Evolutionary conservation across 2,329 filamentous ascomycete species (phyloP).

Genomic region (Blastomyces parvus): DNA sequence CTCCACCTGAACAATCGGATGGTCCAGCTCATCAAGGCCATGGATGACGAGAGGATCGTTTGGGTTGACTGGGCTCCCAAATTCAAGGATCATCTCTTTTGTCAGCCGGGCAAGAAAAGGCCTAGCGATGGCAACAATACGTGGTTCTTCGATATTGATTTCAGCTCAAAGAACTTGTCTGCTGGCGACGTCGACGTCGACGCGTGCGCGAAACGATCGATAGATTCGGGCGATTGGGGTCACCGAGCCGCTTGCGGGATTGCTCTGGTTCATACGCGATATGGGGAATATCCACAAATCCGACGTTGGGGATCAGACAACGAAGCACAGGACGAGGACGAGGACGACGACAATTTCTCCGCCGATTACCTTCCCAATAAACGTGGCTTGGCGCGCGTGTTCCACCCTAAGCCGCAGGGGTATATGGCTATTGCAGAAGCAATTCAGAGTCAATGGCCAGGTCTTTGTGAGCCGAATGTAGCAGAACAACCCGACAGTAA

Average conservation of each 20-base stretch:
- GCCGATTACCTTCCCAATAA: constrained; percentile 6
- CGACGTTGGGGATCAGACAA: neutral
- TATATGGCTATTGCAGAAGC: constrained; percentile 20
- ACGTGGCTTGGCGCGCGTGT: constrained; percentile 16
- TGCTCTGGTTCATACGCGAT: constrained; percentile 4
- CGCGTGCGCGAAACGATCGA: constrained; percentile 7
- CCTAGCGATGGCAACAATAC: constrained; percentile 14
- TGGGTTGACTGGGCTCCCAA: constrained; percentile 21
- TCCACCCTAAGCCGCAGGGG: constrained; percentile 21
- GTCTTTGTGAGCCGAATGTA: neutral
- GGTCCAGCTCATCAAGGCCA: constrained; percentile 17
- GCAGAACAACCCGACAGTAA: neutral
- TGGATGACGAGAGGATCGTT: constrained; percentile 15
- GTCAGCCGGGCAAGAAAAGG: constrained; percentile 16
- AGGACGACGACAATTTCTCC: neutral
- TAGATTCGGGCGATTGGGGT: constrained; percentile 11
- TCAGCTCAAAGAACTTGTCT: constrained; percentile 10
- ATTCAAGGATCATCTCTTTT: constrained; percentile 23
- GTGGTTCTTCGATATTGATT: constrained; percentile 23
- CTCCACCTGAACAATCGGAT: constrained; percentile 21
- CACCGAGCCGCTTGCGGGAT: constrained; percentile 11
- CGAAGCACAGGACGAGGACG: neutral
- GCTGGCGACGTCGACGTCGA: constrained; percentile 6
- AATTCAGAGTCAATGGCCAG: constrained; percentile 14
- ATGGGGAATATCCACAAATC: constrained; percentile 8